These are phyloP conservation scores for Panicum miliaceum DNA, from an alignment of 176 grass and related monocot genomes.

Conservation along the genomic window DNA sequence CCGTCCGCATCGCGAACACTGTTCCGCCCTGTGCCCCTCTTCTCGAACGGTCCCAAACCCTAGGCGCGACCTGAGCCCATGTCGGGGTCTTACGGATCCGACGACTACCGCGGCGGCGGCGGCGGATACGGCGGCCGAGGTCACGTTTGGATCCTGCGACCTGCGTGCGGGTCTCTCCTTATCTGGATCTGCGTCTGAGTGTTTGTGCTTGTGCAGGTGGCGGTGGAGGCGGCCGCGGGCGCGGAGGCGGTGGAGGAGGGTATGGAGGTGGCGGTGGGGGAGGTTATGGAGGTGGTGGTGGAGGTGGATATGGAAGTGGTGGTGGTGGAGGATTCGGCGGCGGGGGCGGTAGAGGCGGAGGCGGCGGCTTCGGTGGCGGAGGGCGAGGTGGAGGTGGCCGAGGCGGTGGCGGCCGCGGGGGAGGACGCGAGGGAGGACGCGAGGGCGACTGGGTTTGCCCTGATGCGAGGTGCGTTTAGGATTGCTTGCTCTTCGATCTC, in stretches of 20 bases:
- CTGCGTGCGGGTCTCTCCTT: background rate
- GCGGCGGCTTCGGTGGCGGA: constrained; percentile 35
- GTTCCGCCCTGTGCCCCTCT: constrained; percentile 6
- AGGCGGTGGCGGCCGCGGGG: constrained; percentile 26
- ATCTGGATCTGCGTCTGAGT: constrained; percentile 41
- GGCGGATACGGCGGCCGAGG: constrained; percentile 25
- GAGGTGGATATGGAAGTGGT: constrained; percentile 45
- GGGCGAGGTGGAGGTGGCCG: constrained; percentile 56
- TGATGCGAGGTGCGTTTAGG: constrained; percentile 52
- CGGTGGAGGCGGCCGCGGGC: constrained; percentile 39
- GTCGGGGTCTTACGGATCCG: constrained; percentile 72
- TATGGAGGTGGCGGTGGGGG: constrained; percentile 40
- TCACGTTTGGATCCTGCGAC: background rate
- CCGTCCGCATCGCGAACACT: constrained; percentile 4
- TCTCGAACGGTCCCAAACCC: constrained; percentile 48
- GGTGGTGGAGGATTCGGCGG: constrained; percentile 25
- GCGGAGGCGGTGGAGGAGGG: constrained; percentile 41
- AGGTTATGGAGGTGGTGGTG: background rate
- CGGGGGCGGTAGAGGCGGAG: constrained; percentile 40
- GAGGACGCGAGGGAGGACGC: constrained; percentile 60
- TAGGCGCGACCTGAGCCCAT: constrained; percentile 53
- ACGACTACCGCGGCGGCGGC: constrained; percentile 64
- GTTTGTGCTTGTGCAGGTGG: constrained; percentile 43
- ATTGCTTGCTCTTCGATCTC: background rate
- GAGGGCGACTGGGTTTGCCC: constrained; percentile 88